These are phyloP conservation scores for Scleromitrula shiraiana DNA, from an alignment of 2,329 filamentous ascomycete species.

Conservation along the genomic window DNA sequence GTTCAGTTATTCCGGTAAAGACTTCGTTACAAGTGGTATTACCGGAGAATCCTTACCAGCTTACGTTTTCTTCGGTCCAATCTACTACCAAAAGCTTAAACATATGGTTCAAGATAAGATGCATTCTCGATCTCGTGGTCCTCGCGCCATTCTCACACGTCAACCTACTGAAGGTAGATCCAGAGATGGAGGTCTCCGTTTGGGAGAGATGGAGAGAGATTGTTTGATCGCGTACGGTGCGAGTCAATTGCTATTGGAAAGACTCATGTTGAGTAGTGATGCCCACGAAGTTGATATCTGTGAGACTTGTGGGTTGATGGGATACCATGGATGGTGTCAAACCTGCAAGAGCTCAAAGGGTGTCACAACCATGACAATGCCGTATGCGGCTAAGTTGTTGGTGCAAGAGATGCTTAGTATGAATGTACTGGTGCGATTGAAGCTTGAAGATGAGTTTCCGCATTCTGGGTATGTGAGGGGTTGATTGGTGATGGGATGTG, in stretches of 20 bases:
- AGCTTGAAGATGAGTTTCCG: conserved; percentile 91
- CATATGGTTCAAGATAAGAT: conserved; percentile 99
- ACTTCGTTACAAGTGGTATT: conserved; percentile 90
- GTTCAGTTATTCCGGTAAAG: conserved; percentile 95
- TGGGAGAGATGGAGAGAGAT: conserved; percentile 98
- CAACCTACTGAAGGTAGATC: conserved; percentile 96
- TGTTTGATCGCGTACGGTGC: conserved; percentile 96
- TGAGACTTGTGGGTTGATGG: conserved; percentile 89
- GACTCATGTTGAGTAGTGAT: conserved; percentile 91
- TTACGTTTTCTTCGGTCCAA: conserved; percentile 97
- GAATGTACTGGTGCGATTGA: conserved; percentile 92
- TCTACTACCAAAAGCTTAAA: conserved; percentile 99
- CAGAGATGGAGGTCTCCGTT: conserved; percentile 79
- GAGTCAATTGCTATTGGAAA: conserved; percentile 81
- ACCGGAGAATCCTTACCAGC: conserved; percentile 90
- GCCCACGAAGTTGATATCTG: conserved; percentile 89
- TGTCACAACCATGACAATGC: conserved; percentile 90
- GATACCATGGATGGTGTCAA: conserved; percentile 90
- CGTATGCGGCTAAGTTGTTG: conserved; percentile 91
- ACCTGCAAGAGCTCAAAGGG: conserved; percentile 79
- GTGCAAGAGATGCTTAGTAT: conserved; percentile 96
- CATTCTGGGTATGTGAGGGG: conserved; percentile 15
- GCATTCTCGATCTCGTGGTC: conserved; percentile 89
- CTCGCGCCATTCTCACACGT: conserved; percentile 82
- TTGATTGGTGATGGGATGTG: not conserved